Percentiles rank a stretch among this genome's conserved stretches.
phyloP scores from a whole-genome alignment of 768 basidiomycete species.

The Auriscalpium microsporum region DNA sequence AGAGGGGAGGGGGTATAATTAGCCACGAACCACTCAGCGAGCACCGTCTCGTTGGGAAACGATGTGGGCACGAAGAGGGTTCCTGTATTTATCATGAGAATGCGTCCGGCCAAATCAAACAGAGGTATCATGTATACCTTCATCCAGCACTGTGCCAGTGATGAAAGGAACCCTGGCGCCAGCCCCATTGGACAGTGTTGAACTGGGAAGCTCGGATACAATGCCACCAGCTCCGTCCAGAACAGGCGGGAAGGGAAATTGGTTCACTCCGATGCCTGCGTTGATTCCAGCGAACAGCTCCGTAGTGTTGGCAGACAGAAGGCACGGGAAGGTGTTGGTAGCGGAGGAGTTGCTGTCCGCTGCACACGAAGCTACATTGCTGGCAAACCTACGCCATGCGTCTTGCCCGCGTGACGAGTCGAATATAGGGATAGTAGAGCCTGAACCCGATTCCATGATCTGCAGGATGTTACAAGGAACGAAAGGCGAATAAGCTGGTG shows the following conservation, averaged over 20 bases:
- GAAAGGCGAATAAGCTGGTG: not conserved
- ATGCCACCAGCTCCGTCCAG: slow-evolving; percentile 35
- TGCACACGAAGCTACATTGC: slow-evolving; percentile 28
- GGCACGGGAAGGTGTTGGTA: slow-evolving; percentile 29
- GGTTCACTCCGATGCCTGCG: slow-evolving; percentile 19
- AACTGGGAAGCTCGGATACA: slow-evolving; percentile 31
- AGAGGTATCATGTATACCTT: slow-evolving; percentile 25
- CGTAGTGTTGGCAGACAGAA: slow-evolving; percentile 12
- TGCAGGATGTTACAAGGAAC: slow-evolving; percentile 5
- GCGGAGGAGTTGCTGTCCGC: slow-evolving; percentile 15
- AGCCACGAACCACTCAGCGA: slow-evolving; percentile 2
- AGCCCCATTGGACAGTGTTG: slow-evolving; percentile 21
- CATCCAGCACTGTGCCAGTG: slow-evolving; percentile 35
- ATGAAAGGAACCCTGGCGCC: slow-evolving; percentile 38
- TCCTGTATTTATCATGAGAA: slow-evolving; percentile 10
- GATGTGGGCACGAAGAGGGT: slow-evolving; percentile 27
- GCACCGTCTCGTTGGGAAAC: not conserved
- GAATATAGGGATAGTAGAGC: slow-evolving; percentile 23
- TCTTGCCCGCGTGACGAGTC: slow-evolving; percentile 22
- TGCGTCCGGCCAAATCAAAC: not conserved
- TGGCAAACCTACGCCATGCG: slow-evolving; percentile 33
- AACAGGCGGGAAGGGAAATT: slow-evolving; percentile 29
- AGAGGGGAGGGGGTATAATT: slow-evolving; percentile 10
- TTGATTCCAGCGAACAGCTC: slow-evolving; percentile 13
- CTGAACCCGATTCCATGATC: slow-evolving; percentile 38